These are phyloP conservation scores for Clavispora carvajalis DNA, from an alignment of 805 yeast species.

Conservation along the genomic window DNA sequence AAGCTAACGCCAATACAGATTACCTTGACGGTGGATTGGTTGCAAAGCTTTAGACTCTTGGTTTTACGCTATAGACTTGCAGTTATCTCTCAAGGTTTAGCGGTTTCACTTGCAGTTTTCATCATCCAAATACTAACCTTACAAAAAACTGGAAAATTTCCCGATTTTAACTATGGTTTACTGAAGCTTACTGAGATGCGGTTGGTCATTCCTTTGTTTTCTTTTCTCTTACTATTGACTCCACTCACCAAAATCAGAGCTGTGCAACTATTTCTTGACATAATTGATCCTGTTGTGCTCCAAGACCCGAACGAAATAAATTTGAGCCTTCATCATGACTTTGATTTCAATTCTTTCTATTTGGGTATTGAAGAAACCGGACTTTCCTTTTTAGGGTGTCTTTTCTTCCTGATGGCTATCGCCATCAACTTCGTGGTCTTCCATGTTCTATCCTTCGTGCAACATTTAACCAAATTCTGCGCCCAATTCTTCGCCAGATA, in stretches of 20 bases:
- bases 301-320: constrained; percentile 42
- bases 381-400: constrained; percentile 54
- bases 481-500: neutral
- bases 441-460: constrained; percentile 14
- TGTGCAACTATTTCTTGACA: constrained; percentile 35
- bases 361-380: constrained; percentile 60
- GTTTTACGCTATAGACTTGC: constrained; percentile 75
- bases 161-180: constrained; percentile 35
- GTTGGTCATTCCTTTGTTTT: constrained; percentile 17
- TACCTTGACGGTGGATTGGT: constrained; percentile 44
- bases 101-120: constrained; percentile 48
- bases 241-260: constrained; percentile 28
- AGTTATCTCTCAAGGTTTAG: constrained; percentile 63
- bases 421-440: constrained; percentile 38
- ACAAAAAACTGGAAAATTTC: constrained; percentile 22
- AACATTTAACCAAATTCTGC: constrained; percentile 3
- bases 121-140: constrained; percentile 48
- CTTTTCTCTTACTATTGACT: constrained; percentile 31
- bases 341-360: constrained; percentile 50
- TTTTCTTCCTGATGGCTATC: constrained; percentile 45
- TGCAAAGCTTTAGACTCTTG: constrained; percentile 59
- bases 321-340: constrained; percentile 28
- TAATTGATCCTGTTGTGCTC: constrained; percentile 50
- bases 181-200: constrained; percentile 16
- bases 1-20: constrained; percentile 29